These are phyloP conservation scores for Tetraselmis chui DNA, from an alignment of 139 green algal genomes.

Conservation along the genomic window DNA sequence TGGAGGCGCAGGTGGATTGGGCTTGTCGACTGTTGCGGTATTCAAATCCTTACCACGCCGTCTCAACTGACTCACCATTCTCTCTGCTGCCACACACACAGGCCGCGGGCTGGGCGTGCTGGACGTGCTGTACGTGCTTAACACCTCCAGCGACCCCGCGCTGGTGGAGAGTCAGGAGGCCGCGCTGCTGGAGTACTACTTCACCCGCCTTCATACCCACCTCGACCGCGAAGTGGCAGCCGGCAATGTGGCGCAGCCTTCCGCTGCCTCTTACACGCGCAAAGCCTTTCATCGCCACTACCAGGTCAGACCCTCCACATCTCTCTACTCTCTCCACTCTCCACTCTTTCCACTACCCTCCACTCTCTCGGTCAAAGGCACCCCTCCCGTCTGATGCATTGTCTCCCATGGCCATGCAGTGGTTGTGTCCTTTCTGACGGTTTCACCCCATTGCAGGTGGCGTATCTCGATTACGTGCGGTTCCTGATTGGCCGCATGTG, in stretches of 20 bases:
- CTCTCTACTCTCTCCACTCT: no score
- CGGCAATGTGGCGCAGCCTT: not conserved
- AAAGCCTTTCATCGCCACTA: not conserved
- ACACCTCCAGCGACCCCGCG: not conserved
- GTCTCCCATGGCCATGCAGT: not conserved
- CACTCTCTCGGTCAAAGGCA: not conserved
- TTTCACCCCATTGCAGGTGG: not conserved
- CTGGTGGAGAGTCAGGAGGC: not conserved
- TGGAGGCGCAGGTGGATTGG: no score
- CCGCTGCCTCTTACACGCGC: not conserved
- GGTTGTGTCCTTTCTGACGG: not conserved
- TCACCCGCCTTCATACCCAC: not conserved
- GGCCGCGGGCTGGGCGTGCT: not conserved
- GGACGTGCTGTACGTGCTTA: not conserved
- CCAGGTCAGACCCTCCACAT: not conserved
- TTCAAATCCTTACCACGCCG: no score
- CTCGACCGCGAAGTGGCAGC: not conserved
- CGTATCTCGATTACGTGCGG: conserved; percentile 10
- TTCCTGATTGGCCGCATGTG: conserved; percentile 14
- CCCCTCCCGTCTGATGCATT: not conserved
- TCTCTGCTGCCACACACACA: not conserved
- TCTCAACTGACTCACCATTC: no score
- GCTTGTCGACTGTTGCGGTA: no score
- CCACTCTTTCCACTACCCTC: not conserved
- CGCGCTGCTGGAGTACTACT: not conserved